Evolutionary conservation across 768 basidiomycete genomes (phyloP), one percentile per base, ranked within the genome.

Genomic region (Cytidiella melzeri): DNA sequence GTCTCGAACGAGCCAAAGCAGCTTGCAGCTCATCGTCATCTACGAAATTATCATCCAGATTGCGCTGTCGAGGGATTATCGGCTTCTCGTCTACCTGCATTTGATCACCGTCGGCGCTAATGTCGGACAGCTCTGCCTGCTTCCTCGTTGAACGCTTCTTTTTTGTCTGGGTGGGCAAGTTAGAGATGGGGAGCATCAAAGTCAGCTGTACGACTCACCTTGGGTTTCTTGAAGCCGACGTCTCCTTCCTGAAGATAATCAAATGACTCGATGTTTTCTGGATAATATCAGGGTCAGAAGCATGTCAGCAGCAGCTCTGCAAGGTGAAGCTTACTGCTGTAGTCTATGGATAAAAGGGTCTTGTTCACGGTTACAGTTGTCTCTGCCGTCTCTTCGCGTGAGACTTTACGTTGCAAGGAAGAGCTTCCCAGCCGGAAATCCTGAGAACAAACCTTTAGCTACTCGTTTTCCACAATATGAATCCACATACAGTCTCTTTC

Each of bases 11-110:
- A 28, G 95, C 85, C 51, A 98, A 74, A 23, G 89, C 91, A 37
- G 89, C 88, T 73, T 97, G 94, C 38, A 99, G 79, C 61, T 99
- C 96, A 66, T 99, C 96, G 66, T 99, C 96, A 69, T 98, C 96
- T 55, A 98, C 86, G 67, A 96, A 91, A 69, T 95, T 95, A 58
- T 76, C 74, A 63, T 93, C 82, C 45, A 92, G 74, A 63, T 92
- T 81, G 59, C 86, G 76, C 55, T 73, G 72, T 56, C 84, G 75
- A 52, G 83, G 80, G 23, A 81, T 68, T 50, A 80, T 71, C n/a
- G 86, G 80, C 57, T 78, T 82, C 57, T 77, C 69, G 60, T 96
- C 94, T 47, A 93, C 77, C 26, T 90, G 80, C 88, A 95, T 96
- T 19, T 43, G 39, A 54, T 67, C 70, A 53, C 77, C 74, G 28